Percentiles rank a stretch among this genome's conserved stretches.
Evolutionary conservation across 192 early-diverging fungal genomes (phyloP).

Genomic region (Ambispora gerdemannii): DNA sequence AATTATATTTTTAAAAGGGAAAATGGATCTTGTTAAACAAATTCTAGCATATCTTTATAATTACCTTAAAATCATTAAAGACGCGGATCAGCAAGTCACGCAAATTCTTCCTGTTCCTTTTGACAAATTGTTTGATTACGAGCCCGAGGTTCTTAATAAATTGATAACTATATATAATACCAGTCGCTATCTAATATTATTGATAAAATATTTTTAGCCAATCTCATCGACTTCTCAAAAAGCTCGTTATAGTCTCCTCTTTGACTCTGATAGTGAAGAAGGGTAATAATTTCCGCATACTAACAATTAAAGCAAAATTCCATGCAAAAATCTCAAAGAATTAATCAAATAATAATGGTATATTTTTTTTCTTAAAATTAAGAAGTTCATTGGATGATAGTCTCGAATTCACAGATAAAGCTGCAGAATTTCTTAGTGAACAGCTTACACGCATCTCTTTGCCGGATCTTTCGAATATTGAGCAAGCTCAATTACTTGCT

Average conservation of each 20-base stretch:
- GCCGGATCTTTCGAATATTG: conserved; percentile 62
- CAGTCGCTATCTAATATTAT: too few species aligned
- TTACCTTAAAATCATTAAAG: conserved; percentile 56
- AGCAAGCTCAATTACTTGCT: conserved; percentile 71
- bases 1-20: conserved; percentile 35
- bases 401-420: conserved; percentile 39
- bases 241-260: conserved; percentile 11
- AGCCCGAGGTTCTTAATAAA: conserved; percentile 51
- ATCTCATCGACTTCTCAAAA: conserved; percentile 1
- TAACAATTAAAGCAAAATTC: conserved; percentile 6
- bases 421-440: conserved; percentile 54
- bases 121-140: conserved; percentile 55
- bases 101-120: conserved; percentile 62
- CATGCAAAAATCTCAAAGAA: background rate
- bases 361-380: conserved; percentile 18
- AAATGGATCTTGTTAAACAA: conserved; percentile 64
- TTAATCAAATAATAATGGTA: background rate
- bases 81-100: conserved; percentile 42
- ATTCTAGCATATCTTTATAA: conserved; percentile 62
- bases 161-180: too few species aligned
- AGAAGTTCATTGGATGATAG: conserved; percentile 24
- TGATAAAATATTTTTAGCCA: too few species aligned
- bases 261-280: conserved; percentile 25
- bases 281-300: conserved; percentile 11
- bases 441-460: conserved; percentile 52